phyloP scores from a whole-genome alignment of 164 flowering plant genomes.

The Sextonia rubra region DNA sequence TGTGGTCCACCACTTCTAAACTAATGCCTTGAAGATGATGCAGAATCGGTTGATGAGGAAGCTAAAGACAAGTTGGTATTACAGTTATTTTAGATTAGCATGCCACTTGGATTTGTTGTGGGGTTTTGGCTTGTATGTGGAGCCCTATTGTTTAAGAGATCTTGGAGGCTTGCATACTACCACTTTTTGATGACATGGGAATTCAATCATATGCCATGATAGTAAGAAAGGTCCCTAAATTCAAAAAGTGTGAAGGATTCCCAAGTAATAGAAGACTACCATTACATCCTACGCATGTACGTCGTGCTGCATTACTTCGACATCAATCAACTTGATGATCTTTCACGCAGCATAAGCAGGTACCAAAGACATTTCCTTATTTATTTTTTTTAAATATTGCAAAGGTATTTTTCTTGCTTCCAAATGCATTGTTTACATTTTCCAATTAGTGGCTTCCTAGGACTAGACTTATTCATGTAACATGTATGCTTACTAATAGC shows the following conservation, averaged over 20 bases:
- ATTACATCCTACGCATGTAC: too few species aligned
- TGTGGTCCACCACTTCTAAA: not conserved
- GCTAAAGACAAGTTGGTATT: not conserved
- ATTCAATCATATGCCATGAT: not conserved
- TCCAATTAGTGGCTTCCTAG: too few species aligned
- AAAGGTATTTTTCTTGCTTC: too few species aligned
- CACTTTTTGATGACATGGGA: not conserved
- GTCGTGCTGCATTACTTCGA: too few species aligned
- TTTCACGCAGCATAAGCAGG: too few species aligned
- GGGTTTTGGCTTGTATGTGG: constrained; percentile 8
- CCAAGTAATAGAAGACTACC: too few species aligned
- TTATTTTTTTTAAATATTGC: too few species aligned
- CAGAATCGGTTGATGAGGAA: not conserved
- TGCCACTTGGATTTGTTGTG: constrained; percentile 7
- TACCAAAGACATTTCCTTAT: too few species aligned
- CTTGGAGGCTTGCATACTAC: constrained; percentile 15
- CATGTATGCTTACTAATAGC: too few species aligned
- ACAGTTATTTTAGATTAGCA: constrained; percentile 2
- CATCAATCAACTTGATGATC: too few species aligned
- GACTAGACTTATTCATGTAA: too few species aligned
- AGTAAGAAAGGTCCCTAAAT: not conserved
- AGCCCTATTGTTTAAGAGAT: constrained; percentile 4
- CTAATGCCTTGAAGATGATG: not conserved
- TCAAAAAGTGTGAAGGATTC: not conserved
- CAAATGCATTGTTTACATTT: too few species aligned